Base-by-base conservation (phyloP, 1,284 basidiomycete genomes). In the Trichosporon sp. region DNA sequence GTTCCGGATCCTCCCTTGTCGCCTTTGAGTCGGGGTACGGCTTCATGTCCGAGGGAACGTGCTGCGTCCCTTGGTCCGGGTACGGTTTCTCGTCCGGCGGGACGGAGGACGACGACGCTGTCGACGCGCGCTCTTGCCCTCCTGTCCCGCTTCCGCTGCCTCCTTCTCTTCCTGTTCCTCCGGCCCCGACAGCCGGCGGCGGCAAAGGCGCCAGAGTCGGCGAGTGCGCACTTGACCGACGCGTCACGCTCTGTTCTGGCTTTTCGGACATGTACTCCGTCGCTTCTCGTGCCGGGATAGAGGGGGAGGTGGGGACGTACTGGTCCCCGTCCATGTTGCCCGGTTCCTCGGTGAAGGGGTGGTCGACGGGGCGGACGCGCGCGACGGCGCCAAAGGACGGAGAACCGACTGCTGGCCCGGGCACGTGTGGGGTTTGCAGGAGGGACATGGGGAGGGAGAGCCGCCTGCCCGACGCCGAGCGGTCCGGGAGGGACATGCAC, bases 381-480 rank as follows among this genome's bases (percentile, higher is more conserved):
- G 56, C 32, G 26, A 61, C 56, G 26, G 56, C 56, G 56, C 56
- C 56, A 11, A 61, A 61, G 12, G 31, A 14, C 56, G 56, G 56
- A 10, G 56, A 14, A 2, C 56, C 56, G 11, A 32, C 14, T 1
- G 31, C 32, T 12, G 56, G 56, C 4, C 56, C 56, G 4, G 56
- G 26, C 12, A 61, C 56, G 11, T 61, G 26, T 12, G 56, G 56
- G 4, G 10, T 8, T 31, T 61, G 56, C 56, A 61, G 26, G 31
- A 61, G 56, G 3, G 56, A 61, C 32, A 61, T 16, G 11, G 56
- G 56, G 2, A 61, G 56, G 12, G 56, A 61, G 31, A 61, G 56
- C 14, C 56, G 56, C 12, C 56, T 26, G 3, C 56, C 56, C 5
- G 11, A 16, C 7, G 51, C 51, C 4, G 51, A 54, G 7, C 51